A percentile compares a stretch with the other conserved stretches of the same genome.
Evolutionary conservation across 2,329 filamentous ascomycete species (phyloP).

Genomic region (Juglanconis sp.): DNA sequence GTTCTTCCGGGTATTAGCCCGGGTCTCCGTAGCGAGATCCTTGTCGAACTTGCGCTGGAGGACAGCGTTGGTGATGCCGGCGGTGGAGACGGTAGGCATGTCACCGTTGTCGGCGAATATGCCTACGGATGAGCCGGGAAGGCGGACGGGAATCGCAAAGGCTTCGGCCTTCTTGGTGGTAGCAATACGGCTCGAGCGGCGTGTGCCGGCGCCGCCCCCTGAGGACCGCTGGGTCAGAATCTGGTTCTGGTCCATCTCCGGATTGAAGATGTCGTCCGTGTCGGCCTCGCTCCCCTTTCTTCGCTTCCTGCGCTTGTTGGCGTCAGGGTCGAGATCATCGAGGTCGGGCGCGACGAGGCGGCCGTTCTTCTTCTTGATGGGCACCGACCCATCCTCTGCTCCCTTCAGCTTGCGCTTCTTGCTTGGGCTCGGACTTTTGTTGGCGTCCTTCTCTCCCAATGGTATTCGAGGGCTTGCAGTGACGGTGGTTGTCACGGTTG

Average conservation of each 20-base stretch:
- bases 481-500: slow-evolving; percentile 11
- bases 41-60: slow-evolving; percentile 35
- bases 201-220: not conserved
- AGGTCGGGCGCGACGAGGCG: slow-evolving; percentile 24
- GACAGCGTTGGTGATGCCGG: slow-evolving; percentile 17
- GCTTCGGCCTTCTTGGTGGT: slow-evolving; percentile 24
- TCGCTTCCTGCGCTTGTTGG: slow-evolving; percentile 28
- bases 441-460: slow-evolving; percentile 32
- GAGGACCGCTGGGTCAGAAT: slow-evolving; percentile 9
- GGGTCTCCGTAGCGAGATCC: slow-evolving; percentile 39
- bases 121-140: slow-evolving; percentile 27
- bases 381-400: not conserved
- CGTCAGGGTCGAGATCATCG: slow-evolving; percentile 25
- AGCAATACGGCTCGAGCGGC: slow-evolving; percentile 15
- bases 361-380: slow-evolving; percentile 18
- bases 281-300: slow-evolving; percentile 27
- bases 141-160: slow-evolving; percentile 30
- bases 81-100: slow-evolving; percentile 16
- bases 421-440: slow-evolving; percentile 34
- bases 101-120: slow-evolving; percentile 23
- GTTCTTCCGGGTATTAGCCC: slow-evolving; percentile 44
- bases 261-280: slow-evolving; percentile 23
- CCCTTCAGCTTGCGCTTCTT: slow-evolving; percentile 36
- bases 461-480: slow-evolving; percentile 24
- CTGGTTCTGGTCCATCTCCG: slow-evolving; percentile 20